Evolutionary conservation across 2,329 filamentous ascomycete species (phyloP).

Genomic region (Fusarium sp.): DNA sequence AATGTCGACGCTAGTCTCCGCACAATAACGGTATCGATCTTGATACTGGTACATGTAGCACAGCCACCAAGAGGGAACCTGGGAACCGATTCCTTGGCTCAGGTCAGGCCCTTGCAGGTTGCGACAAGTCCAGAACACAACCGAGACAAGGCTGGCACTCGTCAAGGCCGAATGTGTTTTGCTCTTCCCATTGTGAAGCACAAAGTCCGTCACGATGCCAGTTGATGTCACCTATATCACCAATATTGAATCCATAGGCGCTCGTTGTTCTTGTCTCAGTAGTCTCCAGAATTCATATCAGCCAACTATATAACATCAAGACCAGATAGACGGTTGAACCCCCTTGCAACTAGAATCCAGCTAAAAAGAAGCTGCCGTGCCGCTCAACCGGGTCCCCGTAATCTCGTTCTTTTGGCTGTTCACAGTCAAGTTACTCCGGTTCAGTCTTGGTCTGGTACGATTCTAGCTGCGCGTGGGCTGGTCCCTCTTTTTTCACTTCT

Average conservation of each 20-base stretch:
- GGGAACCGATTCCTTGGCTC: slow-evolving; percentile 16
- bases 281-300: neutral
- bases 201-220: slow-evolving; percentile 30
- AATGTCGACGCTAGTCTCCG: slow-evolving; percentile 19
- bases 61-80: slow-evolving; percentile 7
- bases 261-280: slow-evolving; percentile 10
- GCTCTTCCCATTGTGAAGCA: slow-evolving; percentile 25
- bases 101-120: slow-evolving; percentile 2
- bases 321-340: neutral
- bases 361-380: slow-evolving; percentile 25
- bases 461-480: slow-evolving; percentile 44
- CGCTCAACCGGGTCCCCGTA: slow-evolving; percentile 28
- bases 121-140: slow-evolving; percentile 26
- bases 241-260: slow-evolving; percentile 18
- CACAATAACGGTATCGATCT: slow-evolving; percentile 32
- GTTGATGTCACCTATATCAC: slow-evolving; percentile 30
- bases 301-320: slow-evolving; percentile 37
- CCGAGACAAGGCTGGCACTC: slow-evolving; percentile 34
- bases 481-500: slow-evolving; percentile 35
- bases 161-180: slow-evolving; percentile 13
- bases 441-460: slow-evolving; percentile 44
- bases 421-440: slow-evolving; percentile 33
- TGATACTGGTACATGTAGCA: slow-evolving; percentile 36
- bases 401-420: slow-evolving; percentile 29
- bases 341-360: slow-evolving; percentile 13